Evolutionary conservation across 1,139 yeast species (phyloP).

Genomic region (Arxiozyma slooffiae): DNA sequence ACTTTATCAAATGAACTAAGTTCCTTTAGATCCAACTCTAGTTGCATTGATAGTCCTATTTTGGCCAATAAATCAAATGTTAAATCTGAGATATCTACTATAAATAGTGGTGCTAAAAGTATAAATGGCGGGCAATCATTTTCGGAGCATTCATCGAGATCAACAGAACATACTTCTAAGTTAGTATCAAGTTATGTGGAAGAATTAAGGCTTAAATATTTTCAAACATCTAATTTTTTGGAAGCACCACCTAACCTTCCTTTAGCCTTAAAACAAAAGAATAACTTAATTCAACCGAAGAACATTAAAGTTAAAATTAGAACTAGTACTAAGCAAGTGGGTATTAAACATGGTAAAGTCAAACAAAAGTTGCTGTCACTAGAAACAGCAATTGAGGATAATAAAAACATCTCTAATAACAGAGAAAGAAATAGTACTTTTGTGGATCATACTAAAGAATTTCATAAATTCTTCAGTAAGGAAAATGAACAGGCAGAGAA

Average conservation of each 20-base stretch:
- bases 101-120: constrained; percentile 3
- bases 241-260: constrained; percentile 31
- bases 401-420: constrained; percentile 7
- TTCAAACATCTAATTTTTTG: constrained; percentile 27
- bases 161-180: constrained; percentile 20
- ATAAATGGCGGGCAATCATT: constrained; percentile 1
- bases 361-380: constrained; percentile 29
- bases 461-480: constrained; percentile 23
- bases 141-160: constrained; percentile 2
- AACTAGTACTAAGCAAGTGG: constrained; percentile 30
- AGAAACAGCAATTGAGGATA: constrained; percentile 26
- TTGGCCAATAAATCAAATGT: not conserved
- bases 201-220: constrained; percentile 27
- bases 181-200: constrained; percentile 30
- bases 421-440: constrained; percentile 9
- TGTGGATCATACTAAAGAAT: constrained; percentile 29
- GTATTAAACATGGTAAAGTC: constrained; percentile 31
- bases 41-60: not conserved
- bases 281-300: constrained; percentile 28
- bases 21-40: not conserved
- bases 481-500: constrained; percentile 10
- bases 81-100: not conserved
- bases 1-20: not conserved
- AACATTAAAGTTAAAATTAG: constrained; percentile 29
- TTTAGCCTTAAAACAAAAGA: constrained; percentile 25